Evolutionary conservation across 2,329 filamentous ascomycete genomes (phyloP).

Genomic region (Cytospora piceae): DNA sequence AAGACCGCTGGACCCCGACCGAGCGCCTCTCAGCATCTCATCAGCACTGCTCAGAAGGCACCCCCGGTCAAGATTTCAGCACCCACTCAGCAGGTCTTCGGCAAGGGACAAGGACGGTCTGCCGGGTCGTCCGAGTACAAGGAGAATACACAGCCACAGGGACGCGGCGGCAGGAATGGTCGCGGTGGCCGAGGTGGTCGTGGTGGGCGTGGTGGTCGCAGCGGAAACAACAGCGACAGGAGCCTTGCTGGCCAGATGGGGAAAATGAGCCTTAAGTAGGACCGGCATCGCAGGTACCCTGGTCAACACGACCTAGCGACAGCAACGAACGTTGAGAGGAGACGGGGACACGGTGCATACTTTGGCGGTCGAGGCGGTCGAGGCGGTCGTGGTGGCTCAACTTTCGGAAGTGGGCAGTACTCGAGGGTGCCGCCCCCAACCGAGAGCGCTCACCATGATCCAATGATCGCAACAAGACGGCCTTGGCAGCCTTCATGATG

Average conservation of each 20-base stretch:
- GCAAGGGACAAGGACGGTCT: constrained; percentile 3
- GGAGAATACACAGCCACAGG: constrained; percentile 27
- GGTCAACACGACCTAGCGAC: constrained; percentile 2
- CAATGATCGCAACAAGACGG: constrained; percentile 8
- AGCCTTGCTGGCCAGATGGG: constrained; percentile 26
- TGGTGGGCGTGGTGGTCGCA: constrained; percentile 15
- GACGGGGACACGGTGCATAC: not conserved
- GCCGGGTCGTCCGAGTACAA: constrained; percentile 19
- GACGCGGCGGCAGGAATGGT: constrained; percentile 20
- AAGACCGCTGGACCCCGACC: constrained; percentile 27
- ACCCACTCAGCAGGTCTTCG: constrained; percentile 1
- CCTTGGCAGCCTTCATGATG: not conserved
- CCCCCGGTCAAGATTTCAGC: not conserved
- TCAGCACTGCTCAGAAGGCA: constrained; percentile 4
- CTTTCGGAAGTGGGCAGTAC: constrained; percentile 5
- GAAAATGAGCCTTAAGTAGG: constrained; percentile 30
- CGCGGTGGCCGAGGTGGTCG: constrained; percentile 11
- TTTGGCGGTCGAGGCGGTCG: not conserved
- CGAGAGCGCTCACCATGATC: constrained; percentile 1
- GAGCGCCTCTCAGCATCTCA: not conserved
- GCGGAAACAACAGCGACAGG: constrained; percentile 19
- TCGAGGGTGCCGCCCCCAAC: constrained; percentile 15
- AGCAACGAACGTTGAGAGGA: not conserved
- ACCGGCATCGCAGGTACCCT: constrained; percentile 23
- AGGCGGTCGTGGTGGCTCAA: not conserved